A percentile compares a stretch with the other conserved stretches of the same genome.
These are phyloP conservation scores for Geosmithia flava DNA, from an alignment of 2,329 filamentous ascomycete species.

Conservation along the genomic window DNA sequence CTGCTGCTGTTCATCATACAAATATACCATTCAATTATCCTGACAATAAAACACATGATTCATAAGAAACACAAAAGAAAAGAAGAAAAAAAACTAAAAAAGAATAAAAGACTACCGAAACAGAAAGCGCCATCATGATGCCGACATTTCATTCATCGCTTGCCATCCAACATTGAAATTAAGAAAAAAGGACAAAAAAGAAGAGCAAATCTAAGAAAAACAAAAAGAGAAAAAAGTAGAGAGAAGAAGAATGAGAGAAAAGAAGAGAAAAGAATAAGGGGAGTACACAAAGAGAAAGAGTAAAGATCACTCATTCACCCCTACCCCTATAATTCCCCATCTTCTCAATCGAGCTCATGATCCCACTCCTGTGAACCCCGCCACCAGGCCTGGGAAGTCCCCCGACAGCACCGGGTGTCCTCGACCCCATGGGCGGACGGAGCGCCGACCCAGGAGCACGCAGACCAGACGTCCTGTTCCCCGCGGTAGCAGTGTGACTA, in stretches of 20 bases:
- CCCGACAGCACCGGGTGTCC: constrained; percentile 28
- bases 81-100: too few species aligned
- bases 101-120: too few species aligned
- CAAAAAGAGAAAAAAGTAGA: too few species aligned
- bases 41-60: too few species aligned
- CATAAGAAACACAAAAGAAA: too few species aligned
- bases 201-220: too few species aligned
- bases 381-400: constrained; percentile 36
- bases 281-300: background rate
- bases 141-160: background rate
- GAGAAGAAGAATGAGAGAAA: too few species aligned
- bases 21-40: too few species aligned
- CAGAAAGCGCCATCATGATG: background rate
- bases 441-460: constrained; percentile 44
- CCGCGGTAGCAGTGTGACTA: constrained; percentile 30
- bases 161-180: background rate
- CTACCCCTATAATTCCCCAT: constrained; percentile 58
- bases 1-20: too few species aligned
- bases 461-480: constrained; percentile 36
- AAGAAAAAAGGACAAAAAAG: too few species aligned
- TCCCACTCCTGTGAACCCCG: constrained; percentile 46
- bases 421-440: constrained; percentile 28
- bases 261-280: too few species aligned
- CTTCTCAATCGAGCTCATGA: constrained; percentile 77
- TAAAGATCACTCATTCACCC: constrained; percentile 12